Base-by-base conservation (phyloP, 805 yeast genomes). In the Candida vaughaniae region DNA sequence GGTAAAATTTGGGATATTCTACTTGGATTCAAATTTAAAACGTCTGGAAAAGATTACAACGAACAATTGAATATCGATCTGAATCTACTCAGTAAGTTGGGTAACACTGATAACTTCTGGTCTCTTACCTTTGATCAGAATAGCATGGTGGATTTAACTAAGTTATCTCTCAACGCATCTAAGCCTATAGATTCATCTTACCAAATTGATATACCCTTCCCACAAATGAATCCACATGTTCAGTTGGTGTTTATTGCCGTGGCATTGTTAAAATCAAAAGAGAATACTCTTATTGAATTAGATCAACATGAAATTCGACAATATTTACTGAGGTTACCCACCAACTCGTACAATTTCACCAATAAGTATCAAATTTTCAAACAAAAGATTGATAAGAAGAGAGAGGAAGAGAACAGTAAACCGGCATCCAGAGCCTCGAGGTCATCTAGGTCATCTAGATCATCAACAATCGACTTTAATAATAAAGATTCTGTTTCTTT, bases 291-390 rank as follows among this genome's bases (percentile, higher is more conserved):
- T 37, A 72, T 86, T 46, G 97, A 90, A 55, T 80, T 89, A 46
- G 98, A 90, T 52, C 95, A 87, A 55, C 80, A 85, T 45, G 98
- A 90, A 60, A 86, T 88, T 30, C 71, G 89, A 25, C 95, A 89
- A 54, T 79, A 80, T 46, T 69, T 90, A 43, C 77, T 78, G 43
- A 74, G 81, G 25, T 53, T 75, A 31, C 77, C 80, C 1, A 69
- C 80, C 10, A 67, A 67, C 42, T 61, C 68, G 11, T 60, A 64
- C 56, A 56, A 52, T 32, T 42, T 47, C 30, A 53, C 58, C 33
- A 56, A 57, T 36, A 60, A 55, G 46, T 65, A 63, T 39, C 64
- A 63, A 39, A 63, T 62, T 39, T 57, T 57, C 42, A 48, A 49
- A 33, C 57, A 46, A 22, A 43, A 40, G 26, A 40, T 43, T 16